Conservation (phyloP, 1,139 yeast species). For the Suhomyces guaymorum region DNA sequence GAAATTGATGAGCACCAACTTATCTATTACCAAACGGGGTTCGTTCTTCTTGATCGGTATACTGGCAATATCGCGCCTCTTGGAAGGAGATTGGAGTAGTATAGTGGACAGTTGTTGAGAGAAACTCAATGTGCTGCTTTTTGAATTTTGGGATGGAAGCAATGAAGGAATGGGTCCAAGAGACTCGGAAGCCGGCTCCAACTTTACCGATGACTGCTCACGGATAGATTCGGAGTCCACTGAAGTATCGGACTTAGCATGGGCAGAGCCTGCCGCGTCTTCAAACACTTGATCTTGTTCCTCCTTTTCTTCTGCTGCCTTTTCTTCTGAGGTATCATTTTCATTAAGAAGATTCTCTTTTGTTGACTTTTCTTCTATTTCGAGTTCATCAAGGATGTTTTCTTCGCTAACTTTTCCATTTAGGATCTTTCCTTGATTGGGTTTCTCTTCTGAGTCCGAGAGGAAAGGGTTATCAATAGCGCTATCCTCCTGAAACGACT, state of each 20-base stretch:
- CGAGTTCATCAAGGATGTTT: not conserved
- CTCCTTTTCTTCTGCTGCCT: conserved; percentile 4
- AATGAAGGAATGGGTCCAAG: conserved; percentile 4
- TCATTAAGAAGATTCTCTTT: too few relatives aligned
- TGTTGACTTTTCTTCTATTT: too few relatives aligned
- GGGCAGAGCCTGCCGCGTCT: conserved; percentile 6
- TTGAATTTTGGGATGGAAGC: conserved; percentile 6
- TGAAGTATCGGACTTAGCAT: conserved; percentile 13
- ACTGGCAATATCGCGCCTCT: conserved; percentile 23
- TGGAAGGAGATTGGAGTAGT: conserved; percentile 31
- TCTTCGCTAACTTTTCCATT: not conserved
- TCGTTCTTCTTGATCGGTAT: conserved; percentile 22
- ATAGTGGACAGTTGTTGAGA: conserved; percentile 34
- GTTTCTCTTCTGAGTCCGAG: conserved; percentile 2
- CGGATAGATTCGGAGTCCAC: conserved; percentile 12
- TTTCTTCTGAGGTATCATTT: conserved; percentile 5
- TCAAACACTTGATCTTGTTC: conserved; percentile 12
- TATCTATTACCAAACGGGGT: conserved; percentile 73
- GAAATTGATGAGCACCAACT: conserved; percentile 77
- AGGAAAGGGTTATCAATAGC: conserved; percentile 7
- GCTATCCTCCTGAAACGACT: not conserved
- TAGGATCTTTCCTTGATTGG: too few relatives aligned
- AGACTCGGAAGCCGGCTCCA: conserved; percentile 3
- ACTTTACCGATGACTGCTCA: conserved; percentile 4
- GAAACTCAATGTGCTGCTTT: conserved; percentile 22